phyloP scores from a whole-genome alignment of 148 eudicot genomes.

The Chenopodium berlandieri region DNA sequence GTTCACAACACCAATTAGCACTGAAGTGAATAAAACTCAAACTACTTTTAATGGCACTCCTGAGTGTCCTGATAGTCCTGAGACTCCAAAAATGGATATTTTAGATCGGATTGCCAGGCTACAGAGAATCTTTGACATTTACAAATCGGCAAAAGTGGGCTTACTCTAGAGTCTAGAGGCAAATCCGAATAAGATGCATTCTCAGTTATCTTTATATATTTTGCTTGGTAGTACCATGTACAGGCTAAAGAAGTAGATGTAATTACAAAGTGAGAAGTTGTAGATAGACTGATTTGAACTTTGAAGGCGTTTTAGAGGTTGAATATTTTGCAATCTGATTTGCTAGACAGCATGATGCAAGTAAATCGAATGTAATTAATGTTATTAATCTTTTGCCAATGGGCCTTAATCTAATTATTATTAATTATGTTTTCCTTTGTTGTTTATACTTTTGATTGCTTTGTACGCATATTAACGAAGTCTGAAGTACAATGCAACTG shows the following conservation, averaged over 20 bases:
- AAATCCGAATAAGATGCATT: background rate
- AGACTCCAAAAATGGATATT: constrained; percentile 6
- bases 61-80: background rate
- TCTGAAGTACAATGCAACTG: background rate
- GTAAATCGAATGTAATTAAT: background rate
- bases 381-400: too few relatives aligned
- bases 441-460: background rate
- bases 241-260: background rate
- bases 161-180: background rate
- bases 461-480: background rate
- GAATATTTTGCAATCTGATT: background rate
- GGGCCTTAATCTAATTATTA: too few relatives aligned
- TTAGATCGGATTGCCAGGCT: constrained; percentile 19
- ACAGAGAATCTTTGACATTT: background rate
- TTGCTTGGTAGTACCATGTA: background rate
- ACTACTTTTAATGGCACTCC: background rate
- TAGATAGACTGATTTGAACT: background rate
- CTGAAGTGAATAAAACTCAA: background rate
- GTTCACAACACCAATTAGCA: background rate
- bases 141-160: background rate
- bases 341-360: background rate
- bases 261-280: background rate
- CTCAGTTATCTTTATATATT: background rate
- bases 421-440: background rate
- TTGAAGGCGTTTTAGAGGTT: background rate